Conservation (phyloP, 2,329 filamentous ascomycete genomes). For the Cladophialophora yegresii region DNA sequence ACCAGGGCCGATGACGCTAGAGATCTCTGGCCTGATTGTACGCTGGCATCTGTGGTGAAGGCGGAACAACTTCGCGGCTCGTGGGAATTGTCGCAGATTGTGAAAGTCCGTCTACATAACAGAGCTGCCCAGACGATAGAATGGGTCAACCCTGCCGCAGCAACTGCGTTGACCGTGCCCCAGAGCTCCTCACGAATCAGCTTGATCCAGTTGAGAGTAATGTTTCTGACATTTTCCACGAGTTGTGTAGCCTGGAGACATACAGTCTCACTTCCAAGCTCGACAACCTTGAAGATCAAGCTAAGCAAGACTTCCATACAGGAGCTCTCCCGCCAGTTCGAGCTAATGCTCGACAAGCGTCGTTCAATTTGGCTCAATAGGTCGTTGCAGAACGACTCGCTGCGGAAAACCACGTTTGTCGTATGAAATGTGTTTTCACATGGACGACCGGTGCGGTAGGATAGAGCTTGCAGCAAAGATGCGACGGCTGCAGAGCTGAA, state of each 20-base stretch:
- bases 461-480: slow-evolving; percentile 53
- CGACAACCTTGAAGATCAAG: slow-evolving; percentile 49
- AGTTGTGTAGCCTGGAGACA: slow-evolving; percentile 32
- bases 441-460: slow-evolving; percentile 54
- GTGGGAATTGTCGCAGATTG: slow-evolving; percentile 1
- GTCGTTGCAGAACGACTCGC: slow-evolving; percentile 10
- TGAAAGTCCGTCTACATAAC: slow-evolving; percentile 29
- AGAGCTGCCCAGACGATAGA: slow-evolving; percentile 28
- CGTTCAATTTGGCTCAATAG: slow-evolving; percentile 47
- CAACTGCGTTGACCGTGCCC: slow-evolving; percentile 41
- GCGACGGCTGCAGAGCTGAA: slow-evolving; percentile 58
- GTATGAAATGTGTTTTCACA: slow-evolving; percentile 43
- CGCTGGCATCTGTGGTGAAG: background rate
- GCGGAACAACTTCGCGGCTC: background rate
- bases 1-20: slow-evolving; percentile 30
- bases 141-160: slow-evolving; percentile 42
- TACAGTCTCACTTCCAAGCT: slow-evolving; percentile 52
- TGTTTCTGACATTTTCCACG: slow-evolving; percentile 5
- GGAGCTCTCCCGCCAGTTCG: slow-evolving; percentile 62
- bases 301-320: slow-evolving; percentile 62
- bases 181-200: slow-evolving; percentile 14
- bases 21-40: background rate
- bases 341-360: slow-evolving; percentile 51
- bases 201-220: slow-evolving; percentile 14
- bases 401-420: slow-evolving; percentile 12